A percentile compares a stretch with the other conserved stretches of the same genome.
Conservation (phyloP, 768 basidiomycete species). For the Tremella fuciformis region DNA sequence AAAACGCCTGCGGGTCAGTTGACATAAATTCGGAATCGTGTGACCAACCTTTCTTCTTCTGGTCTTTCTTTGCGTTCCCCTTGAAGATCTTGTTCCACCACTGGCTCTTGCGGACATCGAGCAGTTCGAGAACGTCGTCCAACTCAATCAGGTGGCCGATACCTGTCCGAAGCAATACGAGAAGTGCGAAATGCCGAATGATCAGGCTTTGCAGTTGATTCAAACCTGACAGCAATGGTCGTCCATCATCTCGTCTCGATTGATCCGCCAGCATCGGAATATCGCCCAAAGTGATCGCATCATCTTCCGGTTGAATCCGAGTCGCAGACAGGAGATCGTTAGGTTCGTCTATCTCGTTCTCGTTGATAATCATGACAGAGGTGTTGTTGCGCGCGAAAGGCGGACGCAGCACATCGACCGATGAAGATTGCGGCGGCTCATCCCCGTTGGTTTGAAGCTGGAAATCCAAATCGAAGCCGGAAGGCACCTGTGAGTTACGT, state of each 20-base stretch:
- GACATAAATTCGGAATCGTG: not conserved
- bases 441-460: slow-evolving; percentile 6
- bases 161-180: slow-evolving; percentile 72
- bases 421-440: slow-evolving; percentile 22
- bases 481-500: slow-evolving; percentile 12
- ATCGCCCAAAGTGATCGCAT: slow-evolving; percentile 88
- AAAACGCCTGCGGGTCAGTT: slow-evolving; percentile 68
- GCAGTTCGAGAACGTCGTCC: slow-evolving; percentile 88
- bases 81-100: slow-evolving; percentile 98
- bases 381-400: slow-evolving; percentile 74
- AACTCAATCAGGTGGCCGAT: slow-evolving; percentile 67
- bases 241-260: slow-evolving; percentile 64
- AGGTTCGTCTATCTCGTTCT: slow-evolving; percentile 50
- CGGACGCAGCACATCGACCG: slow-evolving; percentile 61
- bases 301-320: slow-evolving; percentile 57
- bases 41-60: slow-evolving; percentile 62
- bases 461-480: slow-evolving; percentile 4
- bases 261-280: slow-evolving; percentile 87
- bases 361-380: slow-evolving; percentile 84
- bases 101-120: slow-evolving; percentile 86
- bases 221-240: slow-evolving; percentile 79
- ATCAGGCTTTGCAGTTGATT: slow-evolving; percentile 80
- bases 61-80: slow-evolving; percentile 75
- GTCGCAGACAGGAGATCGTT: slow-evolving; percentile 51
- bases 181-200: slow-evolving; percentile 84